phyloP scores from a whole-genome alignment of 202 grass and related monocot species.

The Eragrostis tef region DNA sequence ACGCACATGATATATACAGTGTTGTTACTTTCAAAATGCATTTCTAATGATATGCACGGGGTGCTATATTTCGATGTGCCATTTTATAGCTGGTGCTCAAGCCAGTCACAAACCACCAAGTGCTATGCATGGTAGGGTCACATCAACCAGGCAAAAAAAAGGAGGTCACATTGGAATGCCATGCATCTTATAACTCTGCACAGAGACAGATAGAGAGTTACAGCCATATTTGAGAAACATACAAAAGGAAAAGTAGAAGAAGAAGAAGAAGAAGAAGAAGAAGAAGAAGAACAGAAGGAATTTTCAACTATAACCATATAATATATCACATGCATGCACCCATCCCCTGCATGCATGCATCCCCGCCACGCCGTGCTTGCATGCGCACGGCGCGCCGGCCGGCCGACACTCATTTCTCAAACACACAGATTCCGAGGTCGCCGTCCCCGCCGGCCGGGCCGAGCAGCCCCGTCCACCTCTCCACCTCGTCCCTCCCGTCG shows the following conservation, averaged over 20 bases:
- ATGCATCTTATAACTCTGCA: conserved; percentile 55
- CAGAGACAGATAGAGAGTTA: conserved; percentile 45
- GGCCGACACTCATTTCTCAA: conserved; percentile 50
- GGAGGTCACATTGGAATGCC: conserved; percentile 35
- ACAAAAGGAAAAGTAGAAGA: neutral
- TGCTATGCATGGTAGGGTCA: conserved; percentile 11
- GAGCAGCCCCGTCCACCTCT: conserved; percentile 57
- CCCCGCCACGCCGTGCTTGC: conserved; percentile 20
- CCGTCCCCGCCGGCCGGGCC: conserved; percentile 44
- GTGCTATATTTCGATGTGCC: neutral
- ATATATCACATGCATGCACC: conserved; percentile 43
- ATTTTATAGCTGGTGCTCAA: neutral
- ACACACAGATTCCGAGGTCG: conserved; percentile 63
- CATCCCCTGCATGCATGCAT: conserved; percentile 9
- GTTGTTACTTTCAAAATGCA: too few species aligned
- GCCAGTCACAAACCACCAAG: neutral
- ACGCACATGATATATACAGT: too few species aligned
- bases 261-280: neutral
- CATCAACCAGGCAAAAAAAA: neutral
- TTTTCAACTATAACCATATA: conserved; percentile 64
- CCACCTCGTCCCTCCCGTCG: conserved; percentile 55
- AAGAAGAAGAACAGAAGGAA: neutral
- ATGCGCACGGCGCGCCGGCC: neutral
- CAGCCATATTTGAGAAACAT: conserved; percentile 51
- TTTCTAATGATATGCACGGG: too few species aligned